A percentile compares a stretch with the other conserved stretches of the same genome.
phyloP scores from a whole-genome alignment of 2,329 filamentous ascomycete genomes.

The Pseudogymnoascus sp. region DNA sequence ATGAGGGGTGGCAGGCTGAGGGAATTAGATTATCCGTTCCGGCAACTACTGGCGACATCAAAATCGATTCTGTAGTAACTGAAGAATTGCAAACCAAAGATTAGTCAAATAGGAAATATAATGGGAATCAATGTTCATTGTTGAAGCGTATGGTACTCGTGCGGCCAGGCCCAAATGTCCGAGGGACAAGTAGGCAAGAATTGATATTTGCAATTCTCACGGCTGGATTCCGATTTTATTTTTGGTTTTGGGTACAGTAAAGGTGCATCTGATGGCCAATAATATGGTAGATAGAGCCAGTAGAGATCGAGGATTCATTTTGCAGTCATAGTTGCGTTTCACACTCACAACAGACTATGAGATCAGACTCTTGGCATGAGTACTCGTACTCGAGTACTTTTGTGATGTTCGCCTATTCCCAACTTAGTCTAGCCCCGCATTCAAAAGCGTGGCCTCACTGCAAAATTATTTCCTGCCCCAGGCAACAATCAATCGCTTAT shows the following conservation, averaged over 20 bases:
- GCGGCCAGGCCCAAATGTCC: not conserved
- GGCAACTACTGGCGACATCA: slow-evolving; percentile 3
- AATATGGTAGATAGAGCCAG: not conserved
- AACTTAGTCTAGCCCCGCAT: not conserved
- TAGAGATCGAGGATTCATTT: not conserved
- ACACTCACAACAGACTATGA: not conserved
- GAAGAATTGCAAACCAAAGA: slow-evolving; percentile 6
- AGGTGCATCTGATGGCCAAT: not conserved
- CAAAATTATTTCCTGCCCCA: not conserved
- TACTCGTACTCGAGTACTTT: not conserved
- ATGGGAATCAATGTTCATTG: slow-evolving; percentile 2
- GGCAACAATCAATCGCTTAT: slow-evolving; percentile 2
- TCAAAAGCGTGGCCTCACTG: not conserved
- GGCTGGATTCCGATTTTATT: not conserved
- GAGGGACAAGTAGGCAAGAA: not conserved
- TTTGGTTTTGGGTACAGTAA: not conserved
- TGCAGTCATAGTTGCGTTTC: not conserved
- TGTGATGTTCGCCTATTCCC: not conserved
- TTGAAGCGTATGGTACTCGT: not conserved
- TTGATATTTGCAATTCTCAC: not conserved
- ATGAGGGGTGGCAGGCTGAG: not conserved
- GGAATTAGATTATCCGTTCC: slow-evolving; percentile 7
- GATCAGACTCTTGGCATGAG: not conserved
- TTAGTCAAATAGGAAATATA: slow-evolving; percentile 8
- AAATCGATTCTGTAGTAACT: slow-evolving; percentile 2